Evolutionary conservation across 2,329 filamentous ascomycete species (phyloP), one percentile per base, ranked within the genome.

Genomic region (Fusarium agapanthi): DNA sequence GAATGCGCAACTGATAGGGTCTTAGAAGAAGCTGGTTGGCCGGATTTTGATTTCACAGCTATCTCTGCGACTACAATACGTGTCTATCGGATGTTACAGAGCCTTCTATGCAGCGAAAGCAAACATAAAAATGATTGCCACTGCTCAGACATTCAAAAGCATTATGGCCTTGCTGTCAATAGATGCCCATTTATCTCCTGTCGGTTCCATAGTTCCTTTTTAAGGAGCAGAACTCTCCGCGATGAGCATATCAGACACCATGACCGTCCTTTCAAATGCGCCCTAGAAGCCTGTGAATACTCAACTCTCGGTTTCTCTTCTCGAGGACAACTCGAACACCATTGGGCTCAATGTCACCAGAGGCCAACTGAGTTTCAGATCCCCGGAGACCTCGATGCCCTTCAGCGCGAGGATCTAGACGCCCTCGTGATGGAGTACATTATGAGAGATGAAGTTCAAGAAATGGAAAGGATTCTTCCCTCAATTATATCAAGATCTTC

Each of bases 1-100:
- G 12, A 9, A 18, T 12, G 1, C 2, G n/a, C 8, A 2, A 3
- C 38, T 41, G n/a, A n/a, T n/a, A n/a, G n/a, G n/a, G n/a, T 7
- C 18, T 8, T 11, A 56, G 53, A 0, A 8, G 38, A 56, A 2
- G 6, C 11, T 6, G 5, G 30, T 13, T 56, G 53, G 53, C 0
- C 28, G 3, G n/a, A 34, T 7, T 32, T 34, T 1, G 38, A 56
- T 26, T 5, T 5, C 0, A 43, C 53, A 0, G 43, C 38, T 14
- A 34, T 56, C 22, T 43, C 53, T 26, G 3, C 22, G n/a, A 56
- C 38, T 6, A 32, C 53, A 15, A 13, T 34, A 56, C 53, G 53
- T 13, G 16, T 20, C 16, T 14, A 56, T 34, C 16, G 13, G 12
- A 5, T 16, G 4, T 0, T 56, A 5, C 22, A 56, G 13, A 22